Percentiles rank a stretch among this genome's conserved stretches.
These are phyloP conservation scores for Sedum album DNA, from an alignment of 164 flowering plant species.

Conservation along the genomic window DNA sequence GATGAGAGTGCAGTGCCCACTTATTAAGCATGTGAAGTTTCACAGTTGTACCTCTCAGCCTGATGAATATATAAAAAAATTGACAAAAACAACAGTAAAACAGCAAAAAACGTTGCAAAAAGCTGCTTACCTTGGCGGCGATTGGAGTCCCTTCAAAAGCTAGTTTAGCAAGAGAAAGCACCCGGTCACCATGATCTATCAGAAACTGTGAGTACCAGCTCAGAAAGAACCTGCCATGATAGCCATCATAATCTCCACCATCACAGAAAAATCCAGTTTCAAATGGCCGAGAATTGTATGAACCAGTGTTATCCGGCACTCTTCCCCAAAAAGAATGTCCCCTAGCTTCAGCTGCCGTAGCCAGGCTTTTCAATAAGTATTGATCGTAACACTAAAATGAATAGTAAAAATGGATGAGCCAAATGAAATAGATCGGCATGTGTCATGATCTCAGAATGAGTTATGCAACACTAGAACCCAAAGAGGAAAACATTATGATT, in stretches of 20 bases:
- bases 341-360: slow-evolving; percentile 73
- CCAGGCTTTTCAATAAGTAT: slow-evolving; percentile 64
- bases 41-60: neutral
- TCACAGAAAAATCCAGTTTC: slow-evolving; percentile 90
- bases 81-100: neutral
- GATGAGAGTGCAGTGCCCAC: too few relatives aligned
- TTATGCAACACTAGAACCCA: neutral
- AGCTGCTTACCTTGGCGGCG: slow-evolving; percentile 60
- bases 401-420: neutral
- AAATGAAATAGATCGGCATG: too few relatives aligned
- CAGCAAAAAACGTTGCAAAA: neutral
- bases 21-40: neutral
- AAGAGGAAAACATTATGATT: neutral
- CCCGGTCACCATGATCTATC: slow-evolving; percentile 73
- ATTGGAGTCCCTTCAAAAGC: slow-evolving; percentile 76
- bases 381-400: slow-evolving; percentile 76
- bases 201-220: slow-evolving; percentile 75
- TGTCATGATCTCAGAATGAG: neutral
- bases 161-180: slow-evolving; percentile 70
- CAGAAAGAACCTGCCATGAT: slow-evolving; percentile 87
- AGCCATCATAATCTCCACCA: slow-evolving; percentile 90
- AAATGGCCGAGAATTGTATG: slow-evolving; percentile 73
- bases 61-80: neutral
- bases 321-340: slow-evolving; percentile 82
- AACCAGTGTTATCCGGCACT: slow-evolving; percentile 88